Conservation (phyloP, 768 basidiomycete genomes). For the Cystobasidium tubakii region DNA sequence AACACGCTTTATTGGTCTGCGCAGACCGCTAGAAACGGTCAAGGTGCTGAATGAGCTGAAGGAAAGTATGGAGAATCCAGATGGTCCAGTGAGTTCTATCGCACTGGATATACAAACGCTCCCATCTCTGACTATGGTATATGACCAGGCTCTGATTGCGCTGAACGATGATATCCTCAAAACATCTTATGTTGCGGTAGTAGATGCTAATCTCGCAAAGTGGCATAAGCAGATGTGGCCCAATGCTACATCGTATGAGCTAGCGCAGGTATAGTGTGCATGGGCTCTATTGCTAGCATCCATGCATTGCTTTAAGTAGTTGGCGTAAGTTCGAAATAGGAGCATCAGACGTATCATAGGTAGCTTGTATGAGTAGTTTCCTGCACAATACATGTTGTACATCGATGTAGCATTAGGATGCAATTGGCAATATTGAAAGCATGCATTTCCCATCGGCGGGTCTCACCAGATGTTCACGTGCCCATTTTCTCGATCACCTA, state of each 20-base stretch:
- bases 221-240: slow-evolving; percentile 18
- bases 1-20: slow-evolving; percentile 8
- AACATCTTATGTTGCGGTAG: neutral
- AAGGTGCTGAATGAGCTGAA: neutral
- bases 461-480: neutral
- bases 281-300: too few species aligned
- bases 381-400: neutral
- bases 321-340: too few species aligned
- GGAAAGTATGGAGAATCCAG: neutral
- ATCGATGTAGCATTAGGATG: neutral
- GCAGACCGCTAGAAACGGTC: neutral
- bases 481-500: neutral
- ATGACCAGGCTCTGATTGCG: neutral
- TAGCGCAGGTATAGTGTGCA: too few species aligned
- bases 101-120: neutral
- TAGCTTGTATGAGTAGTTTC: too few species aligned
- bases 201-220: neutral
- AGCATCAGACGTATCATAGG: too few species aligned
- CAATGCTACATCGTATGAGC: neutral
- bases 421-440: too few species aligned
- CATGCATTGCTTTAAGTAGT: too few species aligned
- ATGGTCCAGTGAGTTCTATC: neutral
- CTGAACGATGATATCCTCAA: slow-evolving; percentile 12
- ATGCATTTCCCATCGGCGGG: neutral
- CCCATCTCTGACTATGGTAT: neutral